Evolutionary conservation across 805 yeast genomes (phyloP).

Genomic region (Kuraishia cidri): DNA sequence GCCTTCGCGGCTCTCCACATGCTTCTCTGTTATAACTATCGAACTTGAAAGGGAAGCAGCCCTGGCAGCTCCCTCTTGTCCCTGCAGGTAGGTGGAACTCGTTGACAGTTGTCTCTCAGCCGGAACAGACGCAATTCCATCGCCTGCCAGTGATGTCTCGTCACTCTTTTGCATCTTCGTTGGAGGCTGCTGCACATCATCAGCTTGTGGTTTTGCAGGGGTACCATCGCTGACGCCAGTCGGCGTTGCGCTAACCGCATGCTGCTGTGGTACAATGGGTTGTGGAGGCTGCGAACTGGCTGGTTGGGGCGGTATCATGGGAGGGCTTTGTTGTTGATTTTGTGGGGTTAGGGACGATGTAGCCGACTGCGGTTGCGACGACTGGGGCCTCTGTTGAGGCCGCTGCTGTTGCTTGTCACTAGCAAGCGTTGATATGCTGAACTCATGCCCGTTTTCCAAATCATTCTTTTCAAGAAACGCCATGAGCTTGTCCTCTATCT

Average conservation of each 20-base stretch:
- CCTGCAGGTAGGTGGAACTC: not conserved
- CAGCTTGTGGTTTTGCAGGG: too few relatives aligned
- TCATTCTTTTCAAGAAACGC: slow-evolving; percentile 44
- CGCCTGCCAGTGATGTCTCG: not conserved
- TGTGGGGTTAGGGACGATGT: slow-evolving; percentile 1
- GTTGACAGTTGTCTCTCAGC: too few relatives aligned
- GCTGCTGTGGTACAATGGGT: too few relatives aligned
- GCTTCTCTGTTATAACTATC: slow-evolving; percentile 7
- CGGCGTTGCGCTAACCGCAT: too few relatives aligned
- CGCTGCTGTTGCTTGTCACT: slow-evolving; percentile 21
- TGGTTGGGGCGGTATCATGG: not conserved
- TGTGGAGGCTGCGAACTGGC: not conserved
- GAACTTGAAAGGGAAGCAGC: not conserved
- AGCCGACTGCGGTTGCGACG: slow-evolving; percentile 1
- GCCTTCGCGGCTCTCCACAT: slow-evolving; percentile 8
- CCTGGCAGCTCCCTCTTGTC: not conserved
- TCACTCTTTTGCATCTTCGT: too few relatives aligned
- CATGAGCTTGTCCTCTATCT: slow-evolving; percentile 27
- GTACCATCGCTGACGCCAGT: too few relatives aligned
- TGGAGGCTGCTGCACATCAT: too few relatives aligned
- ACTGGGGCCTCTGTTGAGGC: slow-evolving; percentile 1
- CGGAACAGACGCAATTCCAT: not conserved
- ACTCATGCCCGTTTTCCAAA: slow-evolving; percentile 33
- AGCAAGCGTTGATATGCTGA: slow-evolving; percentile 22
- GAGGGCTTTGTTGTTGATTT: not conserved